These are phyloP conservation scores for Penicillium pancosmium DNA, from an alignment of 495 filamentous ascomycete genomes.

Conservation along the genomic window DNA sequence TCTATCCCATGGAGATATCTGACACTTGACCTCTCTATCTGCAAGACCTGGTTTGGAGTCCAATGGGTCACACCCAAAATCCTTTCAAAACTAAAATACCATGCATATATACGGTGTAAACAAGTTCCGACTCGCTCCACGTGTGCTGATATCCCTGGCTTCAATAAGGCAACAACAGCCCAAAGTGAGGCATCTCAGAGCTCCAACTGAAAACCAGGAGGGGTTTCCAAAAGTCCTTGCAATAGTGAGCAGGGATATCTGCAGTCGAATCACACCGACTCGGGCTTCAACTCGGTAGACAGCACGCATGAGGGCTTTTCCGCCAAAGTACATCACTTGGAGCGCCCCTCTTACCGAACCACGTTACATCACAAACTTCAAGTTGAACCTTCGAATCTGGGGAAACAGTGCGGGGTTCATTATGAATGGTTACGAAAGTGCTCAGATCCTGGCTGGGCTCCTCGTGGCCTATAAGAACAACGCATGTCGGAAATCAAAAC, in stretches of 20 bases:
- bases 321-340: neutral
- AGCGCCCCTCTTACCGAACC: neutral
- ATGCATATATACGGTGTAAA: constrained; percentile 3
- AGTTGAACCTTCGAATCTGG: constrained; percentile 4
- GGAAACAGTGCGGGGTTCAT: constrained; percentile 6
- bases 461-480: neutral
- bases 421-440: neutral
- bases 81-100: neutral
- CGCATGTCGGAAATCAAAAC: constrained; percentile 18
- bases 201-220: neutral
- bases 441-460: constrained; percentile 1
- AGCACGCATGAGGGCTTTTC: neutral
- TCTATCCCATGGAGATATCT: too few species aligned
- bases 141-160: neutral
- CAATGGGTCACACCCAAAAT: neutral
- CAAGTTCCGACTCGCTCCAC: neutral
- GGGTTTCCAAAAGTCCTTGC: neutral
- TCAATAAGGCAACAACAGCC: neutral
- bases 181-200: neutral
- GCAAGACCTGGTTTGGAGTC: too few species aligned
- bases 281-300: neutral
- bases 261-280: constrained; percentile 11
- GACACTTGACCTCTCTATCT: too few species aligned
- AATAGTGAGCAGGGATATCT: neutral
- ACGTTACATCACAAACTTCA: neutral